Percentiles rank a stretch among this genome's conserved stretches.
Conservation (phyloP, 805 yeast species). For the Suhomyces sp. region DNA sequence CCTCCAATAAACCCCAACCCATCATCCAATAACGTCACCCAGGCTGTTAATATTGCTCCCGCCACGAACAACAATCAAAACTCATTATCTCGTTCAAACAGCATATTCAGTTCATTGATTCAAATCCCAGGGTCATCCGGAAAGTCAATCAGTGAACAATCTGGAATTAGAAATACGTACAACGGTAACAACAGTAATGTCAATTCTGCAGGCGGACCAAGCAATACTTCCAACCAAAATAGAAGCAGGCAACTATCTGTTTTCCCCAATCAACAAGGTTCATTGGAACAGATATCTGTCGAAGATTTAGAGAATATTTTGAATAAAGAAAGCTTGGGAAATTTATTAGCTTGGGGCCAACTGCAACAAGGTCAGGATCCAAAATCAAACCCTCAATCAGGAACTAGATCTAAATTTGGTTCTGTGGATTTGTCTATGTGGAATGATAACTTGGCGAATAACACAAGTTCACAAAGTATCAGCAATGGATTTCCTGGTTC, state of each 20-base stretch:
- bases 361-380: conserved; percentile 12
- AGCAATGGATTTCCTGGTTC: conserved; percentile 28
- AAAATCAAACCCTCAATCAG: conserved; percentile 12
- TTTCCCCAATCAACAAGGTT: conserved; percentile 13
- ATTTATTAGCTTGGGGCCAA: conserved; percentile 30
- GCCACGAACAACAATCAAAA: conserved; percentile 4
- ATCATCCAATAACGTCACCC: conserved; percentile 9
- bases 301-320: conserved; percentile 35
- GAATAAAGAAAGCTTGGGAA: conserved; percentile 34
- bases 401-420: conserved; percentile 24
- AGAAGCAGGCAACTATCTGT: conserved; percentile 20
- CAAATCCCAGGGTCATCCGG: conserved; percentile 37
- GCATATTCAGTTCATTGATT: conserved; percentile 39
- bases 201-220: conserved; percentile 9
- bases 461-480: conserved; percentile 13
- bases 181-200: conserved; percentile 6
- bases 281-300: conserved; percentile 20
- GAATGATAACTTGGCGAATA: conserved; percentile 15
- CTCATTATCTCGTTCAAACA: conserved; percentile 27
- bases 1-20: conserved; percentile 29
- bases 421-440: conserved; percentile 26
- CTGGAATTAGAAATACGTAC: conserved; percentile 1
- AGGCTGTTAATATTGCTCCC: conserved; percentile 6
- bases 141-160: conserved; percentile 31
- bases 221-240: conserved; percentile 8